Evolutionary conservation across 176 grass and related monocot species (phyloP).

Genomic region (Raddia distichophylla): DNA sequence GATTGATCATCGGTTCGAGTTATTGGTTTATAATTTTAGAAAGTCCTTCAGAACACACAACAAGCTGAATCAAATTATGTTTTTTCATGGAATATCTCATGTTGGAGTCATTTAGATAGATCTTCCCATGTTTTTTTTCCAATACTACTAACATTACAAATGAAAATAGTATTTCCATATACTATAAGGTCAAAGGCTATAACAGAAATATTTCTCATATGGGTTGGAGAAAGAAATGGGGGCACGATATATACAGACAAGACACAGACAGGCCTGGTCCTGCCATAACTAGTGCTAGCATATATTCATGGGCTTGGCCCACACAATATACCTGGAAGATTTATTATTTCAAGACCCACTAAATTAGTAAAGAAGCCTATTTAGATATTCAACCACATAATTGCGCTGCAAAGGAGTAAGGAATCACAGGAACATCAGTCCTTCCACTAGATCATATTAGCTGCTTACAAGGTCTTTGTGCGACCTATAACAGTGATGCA

Average conservation of each 20-base stretch:
- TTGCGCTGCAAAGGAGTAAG: constrained; percentile 18
- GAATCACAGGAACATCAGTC: not conserved
- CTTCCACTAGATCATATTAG: not conserved
- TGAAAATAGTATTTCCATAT: not conserved
- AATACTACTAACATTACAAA: not conserved
- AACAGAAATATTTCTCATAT: not conserved
- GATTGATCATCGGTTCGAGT: not conserved
- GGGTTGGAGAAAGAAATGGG: not conserved
- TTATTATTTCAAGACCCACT: constrained; percentile 3
- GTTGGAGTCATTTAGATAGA: not conserved
- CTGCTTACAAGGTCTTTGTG: not conserved
- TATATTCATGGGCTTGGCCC: not conserved
- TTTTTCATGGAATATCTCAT: not conserved
- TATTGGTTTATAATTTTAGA: not conserved
- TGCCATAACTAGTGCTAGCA: not conserved
- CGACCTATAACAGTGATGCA: not conserved
- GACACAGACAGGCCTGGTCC: not conserved
- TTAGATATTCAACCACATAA: not conserved
- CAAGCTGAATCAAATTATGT: not conserved
- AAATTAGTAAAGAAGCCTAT: not conserved
- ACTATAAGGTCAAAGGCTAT: not conserved
- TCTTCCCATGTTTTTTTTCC: not conserved
- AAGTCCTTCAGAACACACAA: not conserved
- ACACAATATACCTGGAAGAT: not conserved
- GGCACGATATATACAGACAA: not conserved